Conservation (phyloP, 148 eudicot genomes). For the Vaccinium darrowii region DNA sequence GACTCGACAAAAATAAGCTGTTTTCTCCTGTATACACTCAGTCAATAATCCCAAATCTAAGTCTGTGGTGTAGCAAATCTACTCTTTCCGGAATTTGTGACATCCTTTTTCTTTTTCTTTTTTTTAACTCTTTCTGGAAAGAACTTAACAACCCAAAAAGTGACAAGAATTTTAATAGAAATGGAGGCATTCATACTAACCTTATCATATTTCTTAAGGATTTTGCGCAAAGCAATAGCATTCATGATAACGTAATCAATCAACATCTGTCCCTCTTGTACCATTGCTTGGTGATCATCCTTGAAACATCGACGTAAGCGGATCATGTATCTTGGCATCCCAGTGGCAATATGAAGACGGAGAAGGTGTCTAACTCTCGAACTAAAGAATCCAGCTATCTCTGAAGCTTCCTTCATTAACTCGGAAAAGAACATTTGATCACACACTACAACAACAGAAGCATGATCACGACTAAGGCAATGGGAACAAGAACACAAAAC, state of each 20-base stretch:
- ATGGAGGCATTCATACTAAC: conserved; percentile 17
- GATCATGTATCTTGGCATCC: conserved; percentile 26
- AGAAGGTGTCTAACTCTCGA: conserved; percentile 35
- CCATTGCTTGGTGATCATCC: conserved; percentile 24
- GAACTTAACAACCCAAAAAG: not conserved
- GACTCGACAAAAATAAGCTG: not conserved
- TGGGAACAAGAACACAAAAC: not conserved
- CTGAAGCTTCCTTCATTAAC: conserved; percentile 37
- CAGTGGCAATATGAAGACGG: conserved; percentile 28
- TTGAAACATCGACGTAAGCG: conserved; percentile 26
- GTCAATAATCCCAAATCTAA: not conserved
- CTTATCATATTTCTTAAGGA: conserved; percentile 44
- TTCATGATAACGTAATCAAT: conserved; percentile 37
- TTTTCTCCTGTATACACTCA: not conserved
- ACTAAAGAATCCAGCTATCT: conserved; percentile 37
- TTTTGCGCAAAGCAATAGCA: conserved; percentile 39
- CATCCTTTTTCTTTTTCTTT: too few species aligned
- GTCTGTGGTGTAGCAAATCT: not conserved
- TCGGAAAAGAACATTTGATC: conserved; percentile 41
- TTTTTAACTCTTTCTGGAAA: not conserved
- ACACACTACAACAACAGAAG: conserved; percentile 25
- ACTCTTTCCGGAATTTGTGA: not conserved
- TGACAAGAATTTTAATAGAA: not conserved
- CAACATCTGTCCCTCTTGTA: conserved; percentile 30
- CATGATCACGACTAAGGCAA: not conserved